phyloP scores from a whole-genome alignment of 495 filamentous ascomycete genomes.

The Podospora bellae-mahoneyi region DNA sequence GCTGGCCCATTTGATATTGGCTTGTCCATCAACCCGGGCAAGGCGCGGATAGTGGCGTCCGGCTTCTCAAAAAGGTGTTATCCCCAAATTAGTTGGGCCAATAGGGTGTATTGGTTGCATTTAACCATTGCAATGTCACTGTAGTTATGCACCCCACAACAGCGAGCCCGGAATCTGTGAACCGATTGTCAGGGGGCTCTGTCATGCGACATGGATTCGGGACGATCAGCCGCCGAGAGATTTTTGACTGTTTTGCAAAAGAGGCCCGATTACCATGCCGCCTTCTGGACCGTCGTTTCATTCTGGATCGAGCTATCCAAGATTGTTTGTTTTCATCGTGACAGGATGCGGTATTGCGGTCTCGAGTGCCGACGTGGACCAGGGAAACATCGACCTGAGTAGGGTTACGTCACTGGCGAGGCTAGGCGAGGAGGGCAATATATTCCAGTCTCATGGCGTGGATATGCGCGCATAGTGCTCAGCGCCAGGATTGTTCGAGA shows the following conservation, averaged over 20 bases:
- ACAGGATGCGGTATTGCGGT: background rate
- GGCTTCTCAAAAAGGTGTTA: slow-evolving; percentile 15
- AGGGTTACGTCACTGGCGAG: background rate
- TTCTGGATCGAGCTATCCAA: background rate
- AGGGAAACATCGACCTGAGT: background rate
- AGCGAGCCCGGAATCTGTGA: slow-evolving; percentile 5
- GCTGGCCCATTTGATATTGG: background rate
- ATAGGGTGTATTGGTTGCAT: slow-evolving; percentile 7
- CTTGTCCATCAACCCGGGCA: slow-evolving; percentile 3
- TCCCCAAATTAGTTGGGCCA: slow-evolving; percentile 1
- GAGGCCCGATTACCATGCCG: background rate
- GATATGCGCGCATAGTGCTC: background rate
- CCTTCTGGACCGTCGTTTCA: background rate
- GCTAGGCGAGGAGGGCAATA: background rate
- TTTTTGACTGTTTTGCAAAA: background rate
- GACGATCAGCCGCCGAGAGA: slow-evolving; percentile 14
- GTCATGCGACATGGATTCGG: slow-evolving; percentile 18
- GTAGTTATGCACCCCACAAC: slow-evolving; percentile 20
- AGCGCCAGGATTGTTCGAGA: background rate
- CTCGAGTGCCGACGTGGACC: background rate
- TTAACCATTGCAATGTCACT: slow-evolving; percentile 12
- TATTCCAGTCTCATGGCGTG: background rate
- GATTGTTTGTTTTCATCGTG: background rate
- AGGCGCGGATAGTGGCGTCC: slow-evolving; percentile 17
- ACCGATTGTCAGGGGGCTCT: slow-evolving; percentile 1